Conservation (phyloP, 352 stramenopile genomes). For the Phytopythium sindhum region DNA sequence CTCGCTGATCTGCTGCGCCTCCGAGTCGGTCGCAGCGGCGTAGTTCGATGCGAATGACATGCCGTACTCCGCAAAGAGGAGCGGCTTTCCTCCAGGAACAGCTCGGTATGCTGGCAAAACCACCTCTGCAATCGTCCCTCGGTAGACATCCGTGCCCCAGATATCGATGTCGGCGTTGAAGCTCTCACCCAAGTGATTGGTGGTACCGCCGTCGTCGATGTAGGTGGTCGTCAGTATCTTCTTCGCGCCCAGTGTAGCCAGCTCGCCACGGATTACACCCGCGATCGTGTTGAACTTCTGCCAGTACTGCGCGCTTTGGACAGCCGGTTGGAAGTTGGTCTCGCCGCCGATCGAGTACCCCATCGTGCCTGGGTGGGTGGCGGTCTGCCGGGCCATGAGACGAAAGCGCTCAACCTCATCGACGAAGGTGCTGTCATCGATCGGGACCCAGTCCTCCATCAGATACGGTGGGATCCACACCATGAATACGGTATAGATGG, state of each 20-base stretch:
- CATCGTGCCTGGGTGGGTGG: conserved; percentile 28
- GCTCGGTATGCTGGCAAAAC: conserved; percentile 25
- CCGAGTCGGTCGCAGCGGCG: conserved; percentile 9
- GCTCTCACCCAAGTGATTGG: conserved; percentile 21
- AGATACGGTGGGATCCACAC: conserved; percentile 33
- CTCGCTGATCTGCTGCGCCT: conserved; percentile 13
- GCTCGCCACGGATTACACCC: conserved; percentile 18
- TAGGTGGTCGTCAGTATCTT: conserved; percentile 42
- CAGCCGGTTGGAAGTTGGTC: conserved; percentile 32
- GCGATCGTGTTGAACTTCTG: conserved; percentile 29
- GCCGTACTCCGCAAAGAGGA: conserved; percentile 33
- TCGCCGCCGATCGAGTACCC: conserved; percentile 38
- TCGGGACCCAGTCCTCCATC: conserved; percentile 19
- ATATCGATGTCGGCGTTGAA: conserved; percentile 32
- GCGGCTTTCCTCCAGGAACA: conserved; percentile 23
- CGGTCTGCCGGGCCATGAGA: conserved; percentile 27
- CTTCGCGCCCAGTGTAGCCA: conserved; percentile 14
- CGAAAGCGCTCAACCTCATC: conserved; percentile 24
- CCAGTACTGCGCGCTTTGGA: conserved; percentile 25
- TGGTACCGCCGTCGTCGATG: conserved; percentile 29
- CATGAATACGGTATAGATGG: conserved; percentile 38
- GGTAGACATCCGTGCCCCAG: conserved; percentile 38
- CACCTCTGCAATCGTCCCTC: conserved; percentile 22
- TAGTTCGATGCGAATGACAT: conserved; percentile 29
- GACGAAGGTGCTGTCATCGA: conserved; percentile 17